Percentiles rank a stretch among this genome's conserved stretches.
phyloP scores from a whole-genome alignment of 2,329 filamentous ascomycete genomes.

The Teratosphaeria zuluensis region DNA sequence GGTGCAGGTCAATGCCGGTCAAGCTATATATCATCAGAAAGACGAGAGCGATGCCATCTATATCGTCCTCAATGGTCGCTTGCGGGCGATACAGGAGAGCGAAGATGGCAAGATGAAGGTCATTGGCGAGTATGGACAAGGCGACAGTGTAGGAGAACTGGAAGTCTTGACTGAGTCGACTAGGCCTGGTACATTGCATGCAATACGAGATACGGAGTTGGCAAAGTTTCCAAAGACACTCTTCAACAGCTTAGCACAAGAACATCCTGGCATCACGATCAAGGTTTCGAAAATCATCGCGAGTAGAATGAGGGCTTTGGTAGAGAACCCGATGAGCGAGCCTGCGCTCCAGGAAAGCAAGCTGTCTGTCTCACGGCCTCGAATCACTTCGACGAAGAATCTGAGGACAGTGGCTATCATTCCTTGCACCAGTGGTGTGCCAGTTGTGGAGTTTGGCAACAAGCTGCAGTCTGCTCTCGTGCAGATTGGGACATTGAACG shows the following conservation, averaged over 20 bases:
- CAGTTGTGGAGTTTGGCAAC: conserved; percentile 90
- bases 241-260: conserved; percentile 94
- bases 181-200: conserved; percentile 84
- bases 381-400: conserved; percentile 78
- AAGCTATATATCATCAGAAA: conserved; percentile 85
- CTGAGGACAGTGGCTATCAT: conserved; percentile 85
- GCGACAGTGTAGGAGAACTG: conserved; percentile 92
- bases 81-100: conserved; percentile 74
- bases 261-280: conserved; percentile 96
- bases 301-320: conserved; percentile 78
- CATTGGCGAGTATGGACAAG: conserved; percentile 87
- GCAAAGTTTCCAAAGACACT: conserved; percentile 92
- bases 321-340: conserved; percentile 66
- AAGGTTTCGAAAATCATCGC: conserved; percentile 99
- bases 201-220: conserved; percentile 90
- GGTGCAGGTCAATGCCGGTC: conserved; percentile 91
- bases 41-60: conserved; percentile 98
- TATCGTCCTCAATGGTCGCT: conserved; percentile 85
- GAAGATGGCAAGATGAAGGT: conserved; percentile 75
- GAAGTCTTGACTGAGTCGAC: conserved; percentile 93
- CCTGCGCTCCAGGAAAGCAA: conserved; percentile 35
- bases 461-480: conserved; percentile 76
- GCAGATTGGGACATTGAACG: conserved; percentile 81
- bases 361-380: conserved; percentile 45
- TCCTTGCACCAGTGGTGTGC: conserved; percentile 82